phyloP scores from a whole-genome alignment of 768 basidiomycete species.

The Suillus alpinus region DNA sequence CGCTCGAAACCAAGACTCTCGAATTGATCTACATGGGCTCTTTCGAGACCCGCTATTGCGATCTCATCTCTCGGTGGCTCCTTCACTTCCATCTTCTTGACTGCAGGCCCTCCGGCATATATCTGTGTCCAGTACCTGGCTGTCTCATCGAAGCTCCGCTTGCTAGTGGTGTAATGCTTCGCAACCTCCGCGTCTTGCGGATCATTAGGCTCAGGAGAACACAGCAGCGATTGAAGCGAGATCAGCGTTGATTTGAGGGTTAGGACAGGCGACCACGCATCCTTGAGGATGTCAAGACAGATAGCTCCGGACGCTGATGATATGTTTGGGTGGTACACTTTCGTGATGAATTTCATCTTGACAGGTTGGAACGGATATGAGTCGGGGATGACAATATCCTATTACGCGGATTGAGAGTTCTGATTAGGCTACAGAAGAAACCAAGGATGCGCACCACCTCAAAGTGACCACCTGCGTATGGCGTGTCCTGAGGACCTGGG shows the following conservation, averaged over 20 bases:
- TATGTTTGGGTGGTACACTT: slow-evolving; percentile 94
- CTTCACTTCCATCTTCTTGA: slow-evolving; percentile 33
- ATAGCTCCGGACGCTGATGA: slow-evolving; percentile 94
- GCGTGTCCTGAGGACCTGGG: slow-evolving; percentile 88
- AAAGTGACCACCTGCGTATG: slow-evolving; percentile 89
- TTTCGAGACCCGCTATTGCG: slow-evolving; percentile 77
- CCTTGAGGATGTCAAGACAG: slow-evolving; percentile 82
- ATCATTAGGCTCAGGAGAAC: slow-evolving; percentile 92
- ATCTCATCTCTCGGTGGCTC: slow-evolving; percentile 43
- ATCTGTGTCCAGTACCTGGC: slow-evolving; percentile 92
- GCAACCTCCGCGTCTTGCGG: slow-evolving; percentile 98
- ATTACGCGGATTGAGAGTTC: slow-evolving; percentile 3
- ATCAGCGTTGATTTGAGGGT: slow-evolving; percentile 96
- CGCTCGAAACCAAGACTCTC: slow-evolving; percentile 80
- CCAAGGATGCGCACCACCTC: slow-evolving; percentile 67
- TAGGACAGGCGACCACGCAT: slow-evolving; percentile 94
- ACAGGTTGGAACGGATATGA: slow-evolving; percentile 91
- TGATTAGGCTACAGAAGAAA: slow-evolving; percentile 6
- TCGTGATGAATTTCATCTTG: slow-evolving; percentile 98
- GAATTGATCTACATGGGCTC: slow-evolving; percentile 81
- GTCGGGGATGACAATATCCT: slow-evolving; percentile 94
- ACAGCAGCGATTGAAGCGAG: slow-evolving; percentile 88
- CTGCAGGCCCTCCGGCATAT: slow-evolving; percentile 76
- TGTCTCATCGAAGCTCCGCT: slow-evolving; percentile 84
- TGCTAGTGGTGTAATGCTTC: slow-evolving; percentile 92